Percentiles rank a stretch among this genome's conserved stretches.
phyloP scores from a whole-genome alignment of 257 asterid genomes.

The Solanum rostratum region DNA sequence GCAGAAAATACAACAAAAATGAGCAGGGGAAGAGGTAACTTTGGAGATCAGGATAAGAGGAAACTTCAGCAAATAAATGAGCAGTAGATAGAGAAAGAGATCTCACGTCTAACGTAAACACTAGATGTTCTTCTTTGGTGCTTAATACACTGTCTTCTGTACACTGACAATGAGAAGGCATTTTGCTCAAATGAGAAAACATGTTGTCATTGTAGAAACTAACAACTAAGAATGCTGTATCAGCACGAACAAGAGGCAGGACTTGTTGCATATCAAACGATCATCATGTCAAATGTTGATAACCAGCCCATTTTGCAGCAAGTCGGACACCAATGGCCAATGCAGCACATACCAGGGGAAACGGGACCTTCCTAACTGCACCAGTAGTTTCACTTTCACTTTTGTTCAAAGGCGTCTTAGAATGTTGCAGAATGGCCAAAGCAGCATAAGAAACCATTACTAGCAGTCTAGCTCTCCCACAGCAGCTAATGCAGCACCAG shows the following conservation, averaged over 20 bases:
- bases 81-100: not conserved
- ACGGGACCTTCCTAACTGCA: conserved; percentile 36
- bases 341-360: conserved; percentile 69
- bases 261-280: conserved; percentile 25
- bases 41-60: not conserved
- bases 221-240: not conserved
- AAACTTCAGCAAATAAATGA: not conserved
- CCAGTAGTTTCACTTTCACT: conserved; percentile 15
- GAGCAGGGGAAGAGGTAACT: not conserved
- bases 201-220: not conserved
- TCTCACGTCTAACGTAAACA: conserved; percentile 63
- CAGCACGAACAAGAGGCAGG: not conserved
- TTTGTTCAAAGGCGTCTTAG: conserved; percentile 12
- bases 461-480: conserved; percentile 68
- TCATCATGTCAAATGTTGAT: conserved; percentile 96
- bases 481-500: conserved; percentile 65
- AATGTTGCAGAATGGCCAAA: conserved; percentile 46
- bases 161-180: too few species aligned
- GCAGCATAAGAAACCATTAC: conserved; percentile 42
- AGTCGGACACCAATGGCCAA: conserved; percentile 61
- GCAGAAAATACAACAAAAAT: not conserved
- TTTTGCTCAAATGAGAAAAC: not conserved
- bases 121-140: conserved; percentile 26
- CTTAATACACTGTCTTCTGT: conserved; percentile 5
- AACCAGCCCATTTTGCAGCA: conserved; percentile 89